Conservation (phyloP, 306 rosid genomes). For the Oemleria cerasiformis region DNA sequence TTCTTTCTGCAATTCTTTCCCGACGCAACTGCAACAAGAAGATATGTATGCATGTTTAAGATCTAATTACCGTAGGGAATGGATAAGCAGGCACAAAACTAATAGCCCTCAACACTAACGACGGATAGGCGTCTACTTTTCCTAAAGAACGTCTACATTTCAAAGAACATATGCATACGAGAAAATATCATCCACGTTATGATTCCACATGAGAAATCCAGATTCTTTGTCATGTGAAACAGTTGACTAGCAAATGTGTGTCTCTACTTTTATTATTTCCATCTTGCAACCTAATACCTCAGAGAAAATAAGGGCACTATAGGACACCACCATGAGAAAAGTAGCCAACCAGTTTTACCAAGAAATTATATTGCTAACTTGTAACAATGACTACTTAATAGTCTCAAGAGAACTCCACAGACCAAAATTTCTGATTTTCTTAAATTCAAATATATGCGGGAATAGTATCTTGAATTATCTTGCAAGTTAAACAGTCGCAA, state of each 20-base stretch:
- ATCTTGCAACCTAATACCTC: background rate
- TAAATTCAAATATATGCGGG: background rate
- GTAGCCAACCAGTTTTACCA: background rate
- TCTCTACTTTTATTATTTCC: background rate
- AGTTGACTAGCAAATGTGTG: background rate
- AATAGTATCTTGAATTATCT: background rate
- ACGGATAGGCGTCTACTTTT: background rate
- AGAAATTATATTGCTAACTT: background rate
- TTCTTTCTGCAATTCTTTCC: slow-evolving; percentile 98
- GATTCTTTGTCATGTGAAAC: background rate
- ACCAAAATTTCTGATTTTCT: background rate
- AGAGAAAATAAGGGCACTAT: background rate
- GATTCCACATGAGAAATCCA: background rate
- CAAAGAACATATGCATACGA: background rate
- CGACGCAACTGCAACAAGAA: slow-evolving; percentile 70
- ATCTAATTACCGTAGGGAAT: background rate
- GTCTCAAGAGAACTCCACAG: background rate
- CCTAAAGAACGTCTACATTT: too few species aligned
- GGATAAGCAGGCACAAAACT: background rate
- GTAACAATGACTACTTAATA: background rate
- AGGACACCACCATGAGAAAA: background rate
- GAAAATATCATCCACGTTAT: background rate
- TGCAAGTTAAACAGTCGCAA: background rate
- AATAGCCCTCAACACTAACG: background rate
- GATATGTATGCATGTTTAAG: slow-evolving; percentile 1